Conservation (phyloP, 331 rosid genomes). For the Stylosanthes scabra region DNA sequence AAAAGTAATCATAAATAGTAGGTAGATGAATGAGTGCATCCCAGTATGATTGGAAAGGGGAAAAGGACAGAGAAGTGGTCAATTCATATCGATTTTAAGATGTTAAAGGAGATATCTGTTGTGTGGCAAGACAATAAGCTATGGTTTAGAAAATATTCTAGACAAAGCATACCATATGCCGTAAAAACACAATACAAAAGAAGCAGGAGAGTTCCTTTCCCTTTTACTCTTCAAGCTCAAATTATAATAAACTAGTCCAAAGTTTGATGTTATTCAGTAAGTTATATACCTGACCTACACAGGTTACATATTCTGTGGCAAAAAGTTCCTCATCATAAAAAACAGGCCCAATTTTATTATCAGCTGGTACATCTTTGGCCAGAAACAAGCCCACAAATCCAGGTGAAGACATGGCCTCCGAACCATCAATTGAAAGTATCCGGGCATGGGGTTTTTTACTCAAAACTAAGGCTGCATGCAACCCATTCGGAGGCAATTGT, state of each 20-base stretch:
- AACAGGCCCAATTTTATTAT: slow-evolving; percentile 74
- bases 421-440: slow-evolving; percentile 70
- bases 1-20: slow-evolving; percentile 4
- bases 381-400: slow-evolving; percentile 81
- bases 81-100: slow-evolving; percentile 26
- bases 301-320: slow-evolving; percentile 81
- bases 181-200: no score
- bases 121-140: slow-evolving; percentile 29
- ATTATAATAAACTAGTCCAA: slow-evolving; percentile 9
- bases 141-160: slow-evolving; percentile 19
- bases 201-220: slow-evolving; percentile 32
- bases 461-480: slow-evolving; percentile 90
- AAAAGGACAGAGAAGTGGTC: slow-evolving; percentile 5
- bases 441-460: slow-evolving; percentile 93
- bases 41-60: slow-evolving; percentile 22
- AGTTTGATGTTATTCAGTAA: slow-evolving; percentile 36
- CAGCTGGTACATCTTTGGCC: slow-evolving; percentile 77
- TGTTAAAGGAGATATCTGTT: slow-evolving; percentile 16
- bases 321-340: slow-evolving; percentile 83
- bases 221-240: slow-evolving; percentile 19
- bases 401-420: slow-evolving; percentile 66
- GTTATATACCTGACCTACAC: slow-evolving; percentile 89
- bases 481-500: slow-evolving; percentile 68
- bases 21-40: slow-evolving; percentile 9
- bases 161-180: slow-evolving; percentile 3